Conservation (phyloP, 768 basidiomycete species). For the Tephrocybe sp. region DNA sequence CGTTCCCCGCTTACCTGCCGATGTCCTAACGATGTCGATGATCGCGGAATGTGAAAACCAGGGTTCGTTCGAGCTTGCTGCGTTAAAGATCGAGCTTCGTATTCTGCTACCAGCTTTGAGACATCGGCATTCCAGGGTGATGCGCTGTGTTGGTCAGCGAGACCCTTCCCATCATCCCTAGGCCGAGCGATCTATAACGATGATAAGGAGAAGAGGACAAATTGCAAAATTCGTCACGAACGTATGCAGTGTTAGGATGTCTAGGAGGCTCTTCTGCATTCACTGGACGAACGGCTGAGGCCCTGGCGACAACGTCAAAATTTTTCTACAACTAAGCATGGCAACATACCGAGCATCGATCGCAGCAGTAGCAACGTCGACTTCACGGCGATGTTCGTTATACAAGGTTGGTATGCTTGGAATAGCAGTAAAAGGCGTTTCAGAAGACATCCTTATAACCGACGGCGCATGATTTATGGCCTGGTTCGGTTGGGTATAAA, state of each 20-base stretch:
- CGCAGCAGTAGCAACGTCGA: too few species aligned
- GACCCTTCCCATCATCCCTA: not conserved
- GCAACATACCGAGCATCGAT: too few species aligned
- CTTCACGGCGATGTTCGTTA: too few species aligned
- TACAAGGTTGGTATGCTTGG: too few species aligned
- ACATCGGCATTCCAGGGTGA: not conserved
- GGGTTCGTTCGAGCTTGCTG: not conserved
- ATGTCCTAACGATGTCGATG: constrained; percentile 16
- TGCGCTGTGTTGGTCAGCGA: not conserved
- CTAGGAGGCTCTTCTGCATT: too few species aligned
- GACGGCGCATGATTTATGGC: not conserved
- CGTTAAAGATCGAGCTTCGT: constrained; percentile 1
- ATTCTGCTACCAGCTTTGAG: constrained; percentile 10
- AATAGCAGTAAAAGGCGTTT: not conserved
- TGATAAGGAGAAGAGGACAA: too few species aligned
- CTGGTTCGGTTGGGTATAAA: not conserved
- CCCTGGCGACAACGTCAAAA: too few species aligned
- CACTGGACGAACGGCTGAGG: too few species aligned
- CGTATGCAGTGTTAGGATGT: too few species aligned
- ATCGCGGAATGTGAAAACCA: constrained; percentile 6
- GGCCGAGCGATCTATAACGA: not conserved
- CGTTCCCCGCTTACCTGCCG: constrained; percentile 10
- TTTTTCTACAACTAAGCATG: too few species aligned
- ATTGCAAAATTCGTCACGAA: too few species aligned
- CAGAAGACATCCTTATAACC: not conserved